These are phyloP conservation scores for Raffaelea deltoideospora DNA, from an alignment of 2,329 filamentous ascomycete genomes.

Conservation along the genomic window DNA sequence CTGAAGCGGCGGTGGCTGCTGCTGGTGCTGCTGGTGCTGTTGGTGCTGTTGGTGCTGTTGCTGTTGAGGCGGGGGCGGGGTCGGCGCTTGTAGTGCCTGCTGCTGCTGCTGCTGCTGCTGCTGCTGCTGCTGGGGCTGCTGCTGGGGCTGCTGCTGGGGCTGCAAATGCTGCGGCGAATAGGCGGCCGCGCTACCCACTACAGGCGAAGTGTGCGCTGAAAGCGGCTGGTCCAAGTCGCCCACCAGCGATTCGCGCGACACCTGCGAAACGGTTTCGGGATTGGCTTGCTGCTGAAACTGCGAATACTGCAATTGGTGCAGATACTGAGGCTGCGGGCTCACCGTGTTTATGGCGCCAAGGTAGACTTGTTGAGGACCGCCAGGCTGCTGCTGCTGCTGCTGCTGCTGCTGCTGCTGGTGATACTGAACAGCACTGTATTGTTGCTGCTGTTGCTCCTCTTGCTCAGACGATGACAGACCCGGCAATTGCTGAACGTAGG, in stretches of 20 bases:
- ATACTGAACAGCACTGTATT: conserved; percentile 12
- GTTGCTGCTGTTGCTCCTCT: conserved; percentile 21
- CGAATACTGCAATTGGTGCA: conserved; percentile 14
- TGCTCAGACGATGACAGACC: conserved; percentile 23
- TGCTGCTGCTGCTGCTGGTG: conserved; percentile 7
- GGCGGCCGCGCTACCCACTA: conserved; percentile 6
- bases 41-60: conserved; percentile 3
- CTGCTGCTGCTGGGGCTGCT: conserved; percentile 17
- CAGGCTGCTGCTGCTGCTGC: conserved; percentile 17
- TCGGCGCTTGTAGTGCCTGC: conserved; percentile 9
- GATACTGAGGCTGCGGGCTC: conserved; percentile 11
- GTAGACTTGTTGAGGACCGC: conserved; percentile 10
- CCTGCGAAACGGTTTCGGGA: conserved; percentile 44
- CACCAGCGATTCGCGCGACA: conserved; percentile 45
- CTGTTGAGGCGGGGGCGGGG: conserved; percentile 4
- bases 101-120: conserved; percentile 1
- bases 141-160: conserved; percentile 1
- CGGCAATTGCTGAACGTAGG: conserved; percentile 17
- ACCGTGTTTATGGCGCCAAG: conserved; percentile 20
- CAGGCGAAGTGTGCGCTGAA: conserved; percentile 27
- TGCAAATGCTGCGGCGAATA: conserved; percentile 21
- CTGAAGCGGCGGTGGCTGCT: conserved; percentile 13
- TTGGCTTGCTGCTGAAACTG: conserved; percentile 27
- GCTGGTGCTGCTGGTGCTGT: conserved; percentile 12
- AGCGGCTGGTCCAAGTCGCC: conserved; percentile 32